Base-by-base conservation (phyloP, 345 rosid species). In the Populus alba region DNA sequence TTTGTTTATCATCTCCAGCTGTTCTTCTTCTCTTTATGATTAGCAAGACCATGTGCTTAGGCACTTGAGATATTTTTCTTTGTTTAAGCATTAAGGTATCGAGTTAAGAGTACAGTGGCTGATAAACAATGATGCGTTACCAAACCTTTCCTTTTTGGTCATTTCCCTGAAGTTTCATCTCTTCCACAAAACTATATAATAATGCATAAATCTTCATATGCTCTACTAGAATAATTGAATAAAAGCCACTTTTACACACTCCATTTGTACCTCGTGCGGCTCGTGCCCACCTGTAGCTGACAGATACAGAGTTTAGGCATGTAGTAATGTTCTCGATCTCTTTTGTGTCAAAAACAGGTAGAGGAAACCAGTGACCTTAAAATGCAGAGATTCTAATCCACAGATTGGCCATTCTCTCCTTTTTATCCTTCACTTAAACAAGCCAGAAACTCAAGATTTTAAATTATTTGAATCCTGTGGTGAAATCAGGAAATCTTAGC, bases 81-180 rank as follows among this genome's bases (percentile, higher is more conserved):
- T 38, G 66, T 49, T 75, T n/a, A 71, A 75, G 35, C 45, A 49
- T 13, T 25, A 20, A 72, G 71, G 5, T 18, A 49, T 38, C 72
- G 25, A 47, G 31, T 61, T 53, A 4, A 43, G 73, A 18, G 23
- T 13, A 17, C 17, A 49, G 65, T 20, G 8, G 23, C 4, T 17
- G 37, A 70, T 23, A 49, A 11, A 23, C 6, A 37, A 35, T 10
- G 27, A 55, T 37, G 16, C 53, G n/a, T 66, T 31, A 31, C 74
- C 47, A 39, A 51, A 45, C 33, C 47, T 66, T 77, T 66, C 35
- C 72, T 78, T 77, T 68, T 35, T n/a, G 73, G 25, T 33, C 45
- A 33, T 69, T 62, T 47, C 84, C 35, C 10, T 2, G 62, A 75
- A 78, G 77, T 73, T 79, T 70, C 79, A 9, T 75, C 49, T 31